Conservation (phyloP, 176 grass and related monocot species). For the Raddia distichophylla region DNA sequence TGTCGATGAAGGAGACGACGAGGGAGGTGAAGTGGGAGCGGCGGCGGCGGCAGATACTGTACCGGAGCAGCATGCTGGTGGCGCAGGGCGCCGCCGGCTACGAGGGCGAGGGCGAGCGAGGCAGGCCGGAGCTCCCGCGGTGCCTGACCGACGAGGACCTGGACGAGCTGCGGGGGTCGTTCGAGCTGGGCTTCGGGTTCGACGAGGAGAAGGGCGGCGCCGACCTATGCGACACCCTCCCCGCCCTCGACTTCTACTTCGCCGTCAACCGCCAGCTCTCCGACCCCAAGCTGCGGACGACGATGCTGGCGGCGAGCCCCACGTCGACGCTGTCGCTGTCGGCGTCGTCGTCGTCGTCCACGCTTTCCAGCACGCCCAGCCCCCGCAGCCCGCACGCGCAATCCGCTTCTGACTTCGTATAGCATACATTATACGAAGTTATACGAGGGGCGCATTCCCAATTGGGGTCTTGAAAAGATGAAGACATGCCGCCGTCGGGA, state of each 20-base stretch:
- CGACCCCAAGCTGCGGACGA: slow-evolving; percentile 38
- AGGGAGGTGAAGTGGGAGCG: slow-evolving; percentile 56
- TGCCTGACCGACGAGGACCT: slow-evolving; percentile 54
- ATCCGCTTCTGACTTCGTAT: neutral
- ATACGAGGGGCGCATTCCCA: too few relatives aligned
- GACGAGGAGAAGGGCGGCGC: slow-evolving; percentile 43
- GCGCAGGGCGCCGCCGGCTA: neutral
- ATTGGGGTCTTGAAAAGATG: too few relatives aligned
- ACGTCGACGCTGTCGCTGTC: slow-evolving; percentile 35
- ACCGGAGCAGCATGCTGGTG: neutral
- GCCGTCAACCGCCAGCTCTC: slow-evolving; percentile 47
- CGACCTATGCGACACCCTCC: slow-evolving; percentile 48
- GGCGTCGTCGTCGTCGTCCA: slow-evolving; percentile 40
- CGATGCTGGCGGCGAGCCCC: slow-evolving; percentile 12
- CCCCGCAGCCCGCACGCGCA: slow-evolving; percentile 23
- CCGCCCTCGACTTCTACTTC: slow-evolving; percentile 56
- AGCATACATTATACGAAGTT: too few relatives aligned
- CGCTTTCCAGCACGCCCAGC: slow-evolving; percentile 21
- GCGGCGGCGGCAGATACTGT: slow-evolving; percentile 37
- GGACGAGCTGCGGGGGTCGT: slow-evolving; percentile 50
- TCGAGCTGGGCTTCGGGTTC: slow-evolving; percentile 59
- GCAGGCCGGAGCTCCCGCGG: slow-evolving; percentile 12
- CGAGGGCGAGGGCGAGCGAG: neutral
- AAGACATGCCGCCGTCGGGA: too few relatives aligned
- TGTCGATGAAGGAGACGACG: slow-evolving; percentile 57